phyloP scores from a whole-genome alignment of 1,284 basidiomycete species.

The Ustilago curta region DNA sequence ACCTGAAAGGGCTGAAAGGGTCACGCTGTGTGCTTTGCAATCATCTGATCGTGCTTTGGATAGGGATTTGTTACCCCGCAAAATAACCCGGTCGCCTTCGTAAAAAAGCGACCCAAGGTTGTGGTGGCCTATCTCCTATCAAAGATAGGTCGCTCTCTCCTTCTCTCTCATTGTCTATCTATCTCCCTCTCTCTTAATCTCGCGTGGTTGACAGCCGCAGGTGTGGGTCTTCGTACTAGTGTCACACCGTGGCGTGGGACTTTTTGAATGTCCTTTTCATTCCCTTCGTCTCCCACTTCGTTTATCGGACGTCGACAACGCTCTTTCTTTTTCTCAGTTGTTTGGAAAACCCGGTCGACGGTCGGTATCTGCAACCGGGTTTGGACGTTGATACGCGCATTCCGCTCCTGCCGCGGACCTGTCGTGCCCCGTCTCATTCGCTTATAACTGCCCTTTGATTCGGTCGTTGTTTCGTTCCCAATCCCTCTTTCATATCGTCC shows the following conservation, averaged over 20 bases:
- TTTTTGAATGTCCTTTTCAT: not conserved
- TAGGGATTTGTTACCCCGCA: conserved; percentile 6
- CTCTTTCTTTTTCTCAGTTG: no score
- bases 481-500: not conserved
- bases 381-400: not conserved
- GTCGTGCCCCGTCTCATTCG: not conserved
- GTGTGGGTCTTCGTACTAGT: not conserved
- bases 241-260: conserved; percentile 1
- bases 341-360: not conserved
- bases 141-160: conserved; percentile 9
- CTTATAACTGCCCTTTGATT: conserved; percentile 2
- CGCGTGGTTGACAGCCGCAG: not conserved
- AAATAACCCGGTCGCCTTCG: not conserved
- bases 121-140: conserved; percentile 44
- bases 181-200: not conserved
- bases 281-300: not conserved
- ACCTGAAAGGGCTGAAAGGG: no score
- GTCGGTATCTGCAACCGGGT: not conserved
- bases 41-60: no score
- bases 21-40: no score
- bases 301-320: conserved; percentile 4
- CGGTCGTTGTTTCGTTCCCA: not conserved
- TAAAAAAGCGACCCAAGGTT: not conserved
- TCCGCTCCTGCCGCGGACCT: not conserved
- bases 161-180: not conserved